Base-by-base conservation (phyloP, 169 alveolate species). In the Eimeria brunetti region DNA sequence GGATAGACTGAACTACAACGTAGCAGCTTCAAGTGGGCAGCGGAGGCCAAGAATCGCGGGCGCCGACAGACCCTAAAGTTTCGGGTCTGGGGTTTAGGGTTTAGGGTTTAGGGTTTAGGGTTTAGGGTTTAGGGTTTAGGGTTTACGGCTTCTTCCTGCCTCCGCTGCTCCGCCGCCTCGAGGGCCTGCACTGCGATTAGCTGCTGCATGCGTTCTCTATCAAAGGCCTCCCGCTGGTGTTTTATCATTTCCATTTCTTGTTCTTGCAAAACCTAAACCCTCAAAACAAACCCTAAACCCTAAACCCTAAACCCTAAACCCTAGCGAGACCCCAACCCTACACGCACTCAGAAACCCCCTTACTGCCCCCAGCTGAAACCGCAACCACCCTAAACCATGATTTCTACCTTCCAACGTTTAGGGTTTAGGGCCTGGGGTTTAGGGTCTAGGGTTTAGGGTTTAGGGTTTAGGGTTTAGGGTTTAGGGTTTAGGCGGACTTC, bases 381-480 rank as follows among this genome's bases (percentile, higher is more conserved):
- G n/a, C n/a, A n/a, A n/a, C n/a, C n/a, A n/a, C n/a, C n/a, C n/a
- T n/a, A n/a, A n/a, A n/a, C n/a, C n/a, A n/a, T n/a, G n/a, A n/a
- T n/a, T n/a, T n/a, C n/a, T n/a, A n/a, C n/a, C n/a, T n/a, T n/a
- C n/a, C n/a, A n/a, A n/a, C 67, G 58, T 51, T 12, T 58, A 27
- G 27, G 67, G 67, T 58, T 58, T 58, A 12, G n/a, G 6, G 27
- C 5, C 27, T 58, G 18, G 67, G 67, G 67, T 58, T 58, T 58
- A 58, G 67, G 67, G 67, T 58, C 18, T 58, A 67, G 78, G 78
- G 78, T 67, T 67, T 67, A 67, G 78, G 78, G 78, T 67, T 67
- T 67, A 67, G 78, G 78, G 78, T 67, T 67, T 67, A 67, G 78
- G 78, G 78, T 67, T 67, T 56, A 56, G 64, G 64, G 64, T 56